Conservation (phyloP, 352 stramenopile species). For the Globisporangium irregulare region DNA sequence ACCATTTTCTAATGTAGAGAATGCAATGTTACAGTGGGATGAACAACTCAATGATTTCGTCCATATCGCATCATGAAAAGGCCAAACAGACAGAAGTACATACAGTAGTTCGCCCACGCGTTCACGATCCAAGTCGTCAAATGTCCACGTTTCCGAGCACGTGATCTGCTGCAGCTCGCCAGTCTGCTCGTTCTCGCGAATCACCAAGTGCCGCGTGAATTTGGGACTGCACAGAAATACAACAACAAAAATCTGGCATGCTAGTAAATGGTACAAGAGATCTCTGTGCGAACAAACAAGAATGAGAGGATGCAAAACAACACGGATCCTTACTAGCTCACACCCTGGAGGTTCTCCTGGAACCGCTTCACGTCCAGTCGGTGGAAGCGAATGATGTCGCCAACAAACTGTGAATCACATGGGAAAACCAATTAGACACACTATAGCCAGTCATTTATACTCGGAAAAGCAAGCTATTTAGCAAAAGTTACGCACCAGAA, state of each 20-base stretch:
- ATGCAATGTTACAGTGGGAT: background rate
- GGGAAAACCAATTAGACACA: background rate
- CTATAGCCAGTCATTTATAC: background rate
- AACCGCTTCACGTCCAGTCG: constrained; percentile 68
- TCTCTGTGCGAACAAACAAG: background rate
- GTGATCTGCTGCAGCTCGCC: constrained; percentile 41
- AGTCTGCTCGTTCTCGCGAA: constrained; percentile 29
- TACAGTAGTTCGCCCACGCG: constrained; percentile 43
- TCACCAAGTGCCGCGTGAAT: constrained; percentile 54
- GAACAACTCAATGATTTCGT: background rate
- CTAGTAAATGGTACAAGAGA: background rate
- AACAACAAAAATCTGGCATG: background rate
- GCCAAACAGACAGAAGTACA: too few relatives aligned
- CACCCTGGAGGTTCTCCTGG: constrained; percentile 49
- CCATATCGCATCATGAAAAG: background rate
- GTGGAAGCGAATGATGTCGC: constrained; percentile 80
- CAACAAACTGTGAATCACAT: constrained; percentile 42
- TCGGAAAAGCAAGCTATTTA: background rate
- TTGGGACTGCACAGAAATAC: constrained; percentile 3
- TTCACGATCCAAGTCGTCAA: constrained; percentile 47
- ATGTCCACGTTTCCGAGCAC: constrained; percentile 59
- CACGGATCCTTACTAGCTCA: constrained; percentile 37
- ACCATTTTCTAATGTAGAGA: constrained; percentile 40
- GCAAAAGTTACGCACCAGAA: constrained; percentile 37
- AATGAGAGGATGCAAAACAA: background rate